Percentiles rank a stretch among this genome's conserved stretches.
Conservation (phyloP, 345 rosid genomes). For the Garcia nutans region DNA sequence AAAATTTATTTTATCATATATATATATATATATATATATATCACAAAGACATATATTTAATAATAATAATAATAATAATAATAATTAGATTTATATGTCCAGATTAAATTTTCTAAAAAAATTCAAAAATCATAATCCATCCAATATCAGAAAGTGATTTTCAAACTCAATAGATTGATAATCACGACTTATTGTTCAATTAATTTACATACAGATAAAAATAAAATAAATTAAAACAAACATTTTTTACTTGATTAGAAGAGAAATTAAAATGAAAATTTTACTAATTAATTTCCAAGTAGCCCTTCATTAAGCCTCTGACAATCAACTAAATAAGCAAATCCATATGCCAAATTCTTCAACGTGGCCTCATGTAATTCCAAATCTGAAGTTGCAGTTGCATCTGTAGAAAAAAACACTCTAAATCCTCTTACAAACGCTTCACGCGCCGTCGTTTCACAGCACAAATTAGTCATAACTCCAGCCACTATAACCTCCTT, state of each 20-base stretch:
- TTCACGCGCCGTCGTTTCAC: slow-evolving; percentile 86
- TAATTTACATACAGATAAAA: too few species aligned
- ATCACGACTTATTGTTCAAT: too few species aligned
- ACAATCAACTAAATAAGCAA: slow-evolving; percentile 74
- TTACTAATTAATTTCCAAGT: neutral
- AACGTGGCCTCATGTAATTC: slow-evolving; percentile 63
- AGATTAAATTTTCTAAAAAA: too few species aligned
- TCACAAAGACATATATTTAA: too few species aligned
- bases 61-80: too few species aligned
- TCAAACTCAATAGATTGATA: too few species aligned
- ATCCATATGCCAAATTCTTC: slow-evolving; percentile 67
- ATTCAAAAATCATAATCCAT: too few species aligned
- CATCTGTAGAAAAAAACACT: slow-evolving; percentile 78
- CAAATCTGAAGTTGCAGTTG: slow-evolving; percentile 54
- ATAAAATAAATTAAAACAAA: too few species aligned
- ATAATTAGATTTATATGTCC: too few species aligned
- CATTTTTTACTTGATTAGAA: neutral
- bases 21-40: too few species aligned
- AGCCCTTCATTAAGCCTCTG: slow-evolving; percentile 19
- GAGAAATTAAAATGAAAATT: neutral
- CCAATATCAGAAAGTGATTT: too few species aligned
- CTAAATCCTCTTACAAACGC: slow-evolving; percentile 68
- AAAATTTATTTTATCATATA: too few species aligned
- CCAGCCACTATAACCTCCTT: slow-evolving; percentile 73
- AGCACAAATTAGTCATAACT: slow-evolving; percentile 75